Evolutionary conservation across 345 rosid genomes (phyloP).

Genomic region (Anacardium occidentale): DNA sequence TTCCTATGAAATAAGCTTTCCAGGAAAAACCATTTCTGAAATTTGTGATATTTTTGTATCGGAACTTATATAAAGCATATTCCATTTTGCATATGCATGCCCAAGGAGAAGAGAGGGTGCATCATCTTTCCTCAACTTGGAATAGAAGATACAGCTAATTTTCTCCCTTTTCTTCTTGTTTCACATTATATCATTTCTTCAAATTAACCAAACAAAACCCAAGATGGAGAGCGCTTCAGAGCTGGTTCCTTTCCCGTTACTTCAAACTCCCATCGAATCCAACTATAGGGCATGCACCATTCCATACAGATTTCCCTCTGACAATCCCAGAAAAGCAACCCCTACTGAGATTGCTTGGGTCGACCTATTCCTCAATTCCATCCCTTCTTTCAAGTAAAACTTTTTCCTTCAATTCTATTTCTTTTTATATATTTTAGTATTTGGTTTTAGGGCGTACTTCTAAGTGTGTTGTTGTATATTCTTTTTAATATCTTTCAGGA

Average conservation of each 20-base stretch:
- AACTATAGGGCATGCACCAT: conserved; percentile 89
- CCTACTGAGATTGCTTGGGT: conserved; percentile 92
- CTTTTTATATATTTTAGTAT: neutral
- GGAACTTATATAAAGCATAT: neutral
- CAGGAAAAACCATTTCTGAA: too few relatives aligned
- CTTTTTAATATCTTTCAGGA: conserved; percentile 40
- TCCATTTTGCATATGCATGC: neutral
- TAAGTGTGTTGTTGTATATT: neutral
- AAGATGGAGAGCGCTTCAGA: conserved; percentile 84
- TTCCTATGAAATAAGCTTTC: too few relatives aligned
- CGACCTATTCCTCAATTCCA: conserved; percentile 79
- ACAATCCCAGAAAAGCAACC: conserved; percentile 75
- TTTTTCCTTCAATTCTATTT: neutral
- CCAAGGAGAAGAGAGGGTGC: neutral
- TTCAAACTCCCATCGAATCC: conserved; percentile 67
- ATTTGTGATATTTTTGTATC: neutral
- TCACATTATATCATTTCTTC: neutral
- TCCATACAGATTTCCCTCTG: conserved; percentile 91
- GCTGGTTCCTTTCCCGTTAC: conserved; percentile 82
- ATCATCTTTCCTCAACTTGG: too few relatives aligned
- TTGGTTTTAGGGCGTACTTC: neutral
- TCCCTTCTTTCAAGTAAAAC: conserved; percentile 82
- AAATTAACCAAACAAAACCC: too few relatives aligned
- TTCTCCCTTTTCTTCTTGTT: neutral
- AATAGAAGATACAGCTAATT: too few relatives aligned